These are phyloP conservation scores for Lentinula edodes DNA, from an alignment of 768 basidiomycete genomes.

Conservation along the genomic window DNA sequence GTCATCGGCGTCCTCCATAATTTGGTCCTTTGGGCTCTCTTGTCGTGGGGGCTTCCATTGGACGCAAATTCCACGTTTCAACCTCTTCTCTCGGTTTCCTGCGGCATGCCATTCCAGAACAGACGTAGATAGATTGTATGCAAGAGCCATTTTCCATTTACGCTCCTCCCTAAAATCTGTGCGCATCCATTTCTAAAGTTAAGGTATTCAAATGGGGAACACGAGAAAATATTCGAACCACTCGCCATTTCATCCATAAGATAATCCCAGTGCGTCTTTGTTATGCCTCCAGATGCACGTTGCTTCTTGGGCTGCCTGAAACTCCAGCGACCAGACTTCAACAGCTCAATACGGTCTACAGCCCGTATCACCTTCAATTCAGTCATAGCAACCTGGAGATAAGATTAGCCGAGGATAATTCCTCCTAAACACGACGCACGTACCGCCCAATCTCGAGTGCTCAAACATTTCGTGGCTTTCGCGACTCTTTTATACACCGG, in stretches of 20 bases:
- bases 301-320: slow-evolving; percentile 96
- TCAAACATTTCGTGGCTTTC: slow-evolving; percentile 72
- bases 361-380: slow-evolving; percentile 77
- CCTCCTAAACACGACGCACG: slow-evolving; percentile 19
- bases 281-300: slow-evolving; percentile 64
- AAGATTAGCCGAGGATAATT: not conserved
- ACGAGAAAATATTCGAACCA: slow-evolving; percentile 6
- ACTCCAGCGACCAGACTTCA: slow-evolving; percentile 84
- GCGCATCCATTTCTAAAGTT: slow-evolving; percentile 87
- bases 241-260: slow-evolving; percentile 93
- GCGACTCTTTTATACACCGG: slow-evolving; percentile 68
- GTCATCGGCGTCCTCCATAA: slow-evolving; percentile 26
- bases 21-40: slow-evolving; percentile 29
- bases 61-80: slow-evolving; percentile 60
- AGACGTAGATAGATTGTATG: slow-evolving; percentile 75
- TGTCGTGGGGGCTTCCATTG: slow-evolving; percentile 52
- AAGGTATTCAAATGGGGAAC: not conserved
- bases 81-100: slow-evolving; percentile 55
- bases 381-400: slow-evolving; percentile 62
- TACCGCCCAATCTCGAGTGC: slow-evolving; percentile 79
- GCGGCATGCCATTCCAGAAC: slow-evolving; percentile 87
- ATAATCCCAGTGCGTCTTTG: slow-evolving; percentile 93
- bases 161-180: slow-evolving; percentile 93
- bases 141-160: slow-evolving; percentile 84
- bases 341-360: slow-evolving; percentile 76